Conservation (phyloP, 768 basidiomycete species). For the Mrakia gelida region DNA sequence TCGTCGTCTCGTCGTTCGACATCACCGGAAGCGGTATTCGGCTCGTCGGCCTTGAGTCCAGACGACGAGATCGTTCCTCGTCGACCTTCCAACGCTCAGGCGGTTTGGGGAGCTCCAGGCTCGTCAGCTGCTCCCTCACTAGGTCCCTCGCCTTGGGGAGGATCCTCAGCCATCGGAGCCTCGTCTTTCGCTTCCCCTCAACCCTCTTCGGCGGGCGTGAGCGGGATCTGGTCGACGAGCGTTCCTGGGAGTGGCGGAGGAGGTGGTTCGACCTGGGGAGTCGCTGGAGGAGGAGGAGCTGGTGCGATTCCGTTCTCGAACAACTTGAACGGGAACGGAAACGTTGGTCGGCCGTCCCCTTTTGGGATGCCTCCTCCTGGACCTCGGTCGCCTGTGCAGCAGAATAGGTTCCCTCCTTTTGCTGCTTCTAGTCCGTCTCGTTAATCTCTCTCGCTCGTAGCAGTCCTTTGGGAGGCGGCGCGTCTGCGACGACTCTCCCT, state of each 20-base stretch:
- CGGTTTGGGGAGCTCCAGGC: conserved; percentile 29
- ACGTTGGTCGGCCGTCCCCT: neutral
- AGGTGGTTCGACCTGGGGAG: neutral
- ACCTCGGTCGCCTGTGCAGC: conserved; percentile 11
- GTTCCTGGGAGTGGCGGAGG: neutral
- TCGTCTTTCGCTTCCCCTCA: conserved; percentile 1
- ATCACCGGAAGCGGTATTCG: conserved; percentile 23
- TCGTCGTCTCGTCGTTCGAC: conserved; percentile 17
- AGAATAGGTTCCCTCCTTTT: conserved; percentile 10
- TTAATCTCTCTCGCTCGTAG: neutral
- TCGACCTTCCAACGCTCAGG: conserved; percentile 26
- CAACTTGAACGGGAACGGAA: neutral
- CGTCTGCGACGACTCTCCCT: neutral
- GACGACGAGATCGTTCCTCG: conserved; percentile 34
- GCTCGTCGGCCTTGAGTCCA: conserved; percentile 30
- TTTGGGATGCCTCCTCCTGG: conserved; percentile 7
- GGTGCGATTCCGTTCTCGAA: conserved; percentile 5
- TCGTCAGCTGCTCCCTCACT: conserved; percentile 1
- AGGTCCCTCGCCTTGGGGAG: conserved; percentile 22
- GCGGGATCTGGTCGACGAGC: conserved; percentile 17
- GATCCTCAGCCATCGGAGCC: conserved; percentile 14
- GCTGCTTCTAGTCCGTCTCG: neutral
- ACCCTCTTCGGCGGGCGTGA: neutral
- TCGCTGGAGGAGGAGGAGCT: neutral
- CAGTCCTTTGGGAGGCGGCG: too few species aligned